Evolutionary conservation across 2,329 filamentous ascomycete species (phyloP).

Genomic region (Cladosporium sp.): DNA sequence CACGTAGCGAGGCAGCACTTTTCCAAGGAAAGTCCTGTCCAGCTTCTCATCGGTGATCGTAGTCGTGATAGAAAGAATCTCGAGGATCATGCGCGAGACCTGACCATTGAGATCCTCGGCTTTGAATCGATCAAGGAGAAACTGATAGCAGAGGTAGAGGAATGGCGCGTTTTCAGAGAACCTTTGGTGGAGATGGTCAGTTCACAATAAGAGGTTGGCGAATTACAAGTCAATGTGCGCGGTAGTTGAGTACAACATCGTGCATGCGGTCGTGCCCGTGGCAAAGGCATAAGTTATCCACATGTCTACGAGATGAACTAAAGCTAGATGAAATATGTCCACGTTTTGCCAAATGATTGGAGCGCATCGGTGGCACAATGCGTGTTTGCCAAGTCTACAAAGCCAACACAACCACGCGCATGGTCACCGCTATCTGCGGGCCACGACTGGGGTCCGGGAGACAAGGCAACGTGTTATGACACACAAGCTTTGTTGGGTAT

Average conservation of each 20-base stretch:
- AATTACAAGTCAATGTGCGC: not conserved
- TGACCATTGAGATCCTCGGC: slow-evolving; percentile 39
- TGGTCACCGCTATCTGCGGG: no score
- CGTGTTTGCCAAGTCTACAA: no score
- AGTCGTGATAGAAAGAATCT: slow-evolving; percentile 56
- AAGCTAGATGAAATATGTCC: no score
- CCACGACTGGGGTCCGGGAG: no score
- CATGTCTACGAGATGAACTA: no score
- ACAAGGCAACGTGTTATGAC: no score
- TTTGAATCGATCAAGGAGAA: slow-evolving; percentile 43
- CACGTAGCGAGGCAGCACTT: slow-evolving; percentile 56
- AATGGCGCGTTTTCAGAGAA: slow-evolving; percentile 32
- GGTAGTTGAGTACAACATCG: not conserved
- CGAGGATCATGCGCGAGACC: slow-evolving; percentile 38
- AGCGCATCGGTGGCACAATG: no score
- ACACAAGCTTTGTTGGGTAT: no score
- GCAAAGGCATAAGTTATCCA: no score
- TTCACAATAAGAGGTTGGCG: not conserved
- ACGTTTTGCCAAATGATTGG: no score
- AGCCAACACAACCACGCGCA: no score
- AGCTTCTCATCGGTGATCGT: slow-evolving; percentile 55
- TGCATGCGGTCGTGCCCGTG: not conserved
- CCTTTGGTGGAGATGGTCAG: slow-evolving; percentile 12
- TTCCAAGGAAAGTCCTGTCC: slow-evolving; percentile 60
- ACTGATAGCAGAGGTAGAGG: slow-evolving; percentile 42